Conservation (phyloP, 305 asterid genomes). For the Petunia hybrid region DNA sequence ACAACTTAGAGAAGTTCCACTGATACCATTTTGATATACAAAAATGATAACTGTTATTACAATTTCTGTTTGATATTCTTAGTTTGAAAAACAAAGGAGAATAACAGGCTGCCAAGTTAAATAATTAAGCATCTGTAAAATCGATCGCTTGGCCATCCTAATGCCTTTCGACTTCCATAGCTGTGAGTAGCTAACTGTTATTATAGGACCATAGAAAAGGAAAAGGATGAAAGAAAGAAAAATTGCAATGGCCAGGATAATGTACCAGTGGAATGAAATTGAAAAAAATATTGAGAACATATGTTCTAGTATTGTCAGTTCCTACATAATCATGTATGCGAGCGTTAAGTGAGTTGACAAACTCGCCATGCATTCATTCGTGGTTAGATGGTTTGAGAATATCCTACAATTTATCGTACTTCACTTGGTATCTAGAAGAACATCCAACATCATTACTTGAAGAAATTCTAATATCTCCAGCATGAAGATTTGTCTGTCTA, state of each 20-base stretch:
- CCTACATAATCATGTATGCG: no score
- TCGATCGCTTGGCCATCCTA: constrained; percentile 9
- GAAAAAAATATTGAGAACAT: neutral
- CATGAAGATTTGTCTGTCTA: no score
- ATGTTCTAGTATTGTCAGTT: no score
- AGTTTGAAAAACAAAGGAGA: neutral
- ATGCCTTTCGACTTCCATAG: constrained; percentile 1
- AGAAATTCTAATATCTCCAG: no score
- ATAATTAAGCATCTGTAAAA: neutral
- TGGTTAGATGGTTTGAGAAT: no score
- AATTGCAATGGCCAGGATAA: neutral
- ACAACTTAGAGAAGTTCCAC: constrained; percentile 1
- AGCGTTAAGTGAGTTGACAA: no score
- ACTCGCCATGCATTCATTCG: no score
- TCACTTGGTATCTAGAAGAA: no score
- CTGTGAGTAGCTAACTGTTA: neutral
- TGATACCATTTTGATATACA: neutral
- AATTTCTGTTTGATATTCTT: neutral
- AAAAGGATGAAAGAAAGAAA: neutral
- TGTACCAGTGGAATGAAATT: constrained; percentile 15
- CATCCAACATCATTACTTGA: no score
- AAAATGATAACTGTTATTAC: no score
- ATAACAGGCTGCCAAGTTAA: neutral
- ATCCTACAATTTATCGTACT: no score
- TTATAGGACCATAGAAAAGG: neutral